A percentile compares a stretch with the other conserved stretches of the same genome.
Evolutionary conservation across 148 eudicot species (phyloP).

Genomic region (Cornus controversa): DNA sequence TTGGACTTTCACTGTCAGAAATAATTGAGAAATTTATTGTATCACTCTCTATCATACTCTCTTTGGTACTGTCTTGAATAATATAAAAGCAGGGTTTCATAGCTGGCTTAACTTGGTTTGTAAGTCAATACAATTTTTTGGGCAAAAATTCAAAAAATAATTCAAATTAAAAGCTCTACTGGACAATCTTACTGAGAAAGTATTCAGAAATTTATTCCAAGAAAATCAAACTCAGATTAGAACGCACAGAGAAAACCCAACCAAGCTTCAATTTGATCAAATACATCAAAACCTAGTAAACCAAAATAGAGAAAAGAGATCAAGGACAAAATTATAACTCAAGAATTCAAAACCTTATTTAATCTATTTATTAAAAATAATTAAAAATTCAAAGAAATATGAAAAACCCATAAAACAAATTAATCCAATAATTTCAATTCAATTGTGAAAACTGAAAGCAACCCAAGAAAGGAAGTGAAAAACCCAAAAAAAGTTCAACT

Average conservation of each 20-base stretch:
- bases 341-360: background rate
- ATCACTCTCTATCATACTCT: background rate
- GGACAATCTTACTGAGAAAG: background rate
- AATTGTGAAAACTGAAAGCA: background rate
- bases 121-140: background rate
- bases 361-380: background rate
- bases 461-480: background rate
- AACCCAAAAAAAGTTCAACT: background rate
- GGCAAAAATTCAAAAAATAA: background rate
- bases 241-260: background rate
- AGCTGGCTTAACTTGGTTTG: conserved; percentile 7
- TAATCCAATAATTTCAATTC: background rate
- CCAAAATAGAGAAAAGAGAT: background rate
- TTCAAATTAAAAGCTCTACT: background rate
- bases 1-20: background rate
- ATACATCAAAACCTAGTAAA: background rate
- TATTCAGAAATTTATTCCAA: background rate
- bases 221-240: conserved; percentile 5
- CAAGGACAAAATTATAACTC: background rate
- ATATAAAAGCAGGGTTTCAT: background rate
- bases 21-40: background rate
- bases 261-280: background rate
- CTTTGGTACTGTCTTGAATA: background rate
- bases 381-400: background rate
- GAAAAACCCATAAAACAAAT: background rate